Base-by-base conservation (phyloP, 345 rosid genomes). In the Populus alba region DNA sequence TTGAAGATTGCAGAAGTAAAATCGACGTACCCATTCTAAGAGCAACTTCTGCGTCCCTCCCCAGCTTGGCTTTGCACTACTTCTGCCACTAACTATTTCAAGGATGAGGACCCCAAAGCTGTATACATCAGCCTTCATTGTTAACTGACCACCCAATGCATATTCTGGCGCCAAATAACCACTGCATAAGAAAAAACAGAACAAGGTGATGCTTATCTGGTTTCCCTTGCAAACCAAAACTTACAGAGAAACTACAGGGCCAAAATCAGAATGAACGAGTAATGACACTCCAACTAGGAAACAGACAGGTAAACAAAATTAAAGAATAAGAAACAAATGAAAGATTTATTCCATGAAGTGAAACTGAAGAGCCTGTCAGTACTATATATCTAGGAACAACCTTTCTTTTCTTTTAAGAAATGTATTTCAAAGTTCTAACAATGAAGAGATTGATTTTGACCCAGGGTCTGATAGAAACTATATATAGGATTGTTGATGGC, bases 91-190 rank as follows among this genome's bases (percentile, higher is more conserved):
- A 61, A 87, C 73, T 74, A 83, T 89, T 87, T 92, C 96, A 27
- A 92, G 89, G 41, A 90, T 41, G 53, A 90, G 88, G 39, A 92
- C 81, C 20, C 96, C 96, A 9, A 89, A 92, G 77, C 96, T 92
- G 78, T 89, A 92, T 23, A 92, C 90, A 78, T 92, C 96, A 53
- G 96, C 96, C 80, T 90, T 92, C 88, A 77, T 49, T 39, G 96
- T 92, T 62, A 92, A 72, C 82, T 87, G 93, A 70, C 96, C 96
- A 61, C 91, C 96, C 69, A 88, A 70, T 38, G 92, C 91, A 45
- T 92, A 92, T 77, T 92, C 96, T 18, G 96, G 96, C 27, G 92
- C 96, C 84, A 92, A 89, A 77, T 92, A 92, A 72, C 96, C 96
- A 65, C 96, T 91, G 87, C 76, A 85, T 23, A 74, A 39, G n/a